These are phyloP conservation scores for Scedosporium dehoogii DNA, from an alignment of 2,329 filamentous ascomycete species.

Conservation along the genomic window DNA sequence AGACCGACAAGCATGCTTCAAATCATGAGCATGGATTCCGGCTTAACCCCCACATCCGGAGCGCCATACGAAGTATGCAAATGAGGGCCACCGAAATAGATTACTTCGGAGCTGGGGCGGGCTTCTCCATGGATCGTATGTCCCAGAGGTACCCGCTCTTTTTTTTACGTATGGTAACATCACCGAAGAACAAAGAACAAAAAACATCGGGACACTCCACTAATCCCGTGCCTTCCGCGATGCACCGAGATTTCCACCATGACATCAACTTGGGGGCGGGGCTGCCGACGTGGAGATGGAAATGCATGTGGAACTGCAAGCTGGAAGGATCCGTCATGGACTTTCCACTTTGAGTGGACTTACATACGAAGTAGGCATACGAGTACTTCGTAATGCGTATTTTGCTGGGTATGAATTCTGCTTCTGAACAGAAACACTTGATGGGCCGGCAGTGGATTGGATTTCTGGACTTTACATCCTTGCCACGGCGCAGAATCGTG, in stretches of 20 bases:
- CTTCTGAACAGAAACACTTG: too few species aligned
- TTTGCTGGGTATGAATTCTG: too few species aligned
- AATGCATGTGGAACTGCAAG: not conserved
- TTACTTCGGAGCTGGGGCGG: too few species aligned
- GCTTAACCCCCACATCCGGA: not conserved
- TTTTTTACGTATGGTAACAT: not conserved
- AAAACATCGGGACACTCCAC: not conserved
- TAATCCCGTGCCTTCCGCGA: too few species aligned
- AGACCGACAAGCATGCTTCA: not conserved
- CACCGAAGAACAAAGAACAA: not conserved
- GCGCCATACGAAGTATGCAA: not conserved
- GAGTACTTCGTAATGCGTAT: too few species aligned
- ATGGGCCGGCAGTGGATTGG: not conserved
- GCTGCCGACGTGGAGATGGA: not conserved
- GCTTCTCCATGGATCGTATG: not conserved
- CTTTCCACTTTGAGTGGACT: too few species aligned
- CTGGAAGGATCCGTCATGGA: too few species aligned
- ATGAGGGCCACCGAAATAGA: too few species aligned
- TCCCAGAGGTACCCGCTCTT: not conserved
- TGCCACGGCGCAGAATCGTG: not conserved
- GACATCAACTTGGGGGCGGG: not conserved
- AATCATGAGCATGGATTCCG: not conserved
- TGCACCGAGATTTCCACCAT: too few species aligned
- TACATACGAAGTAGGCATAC: too few species aligned
- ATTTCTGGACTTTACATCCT: not conserved